A percentile compares a stretch with the other conserved stretches of the same genome.
phyloP scores from a whole-genome alignment of 164 flowering plant species.

The Vitis riparia region DNA sequence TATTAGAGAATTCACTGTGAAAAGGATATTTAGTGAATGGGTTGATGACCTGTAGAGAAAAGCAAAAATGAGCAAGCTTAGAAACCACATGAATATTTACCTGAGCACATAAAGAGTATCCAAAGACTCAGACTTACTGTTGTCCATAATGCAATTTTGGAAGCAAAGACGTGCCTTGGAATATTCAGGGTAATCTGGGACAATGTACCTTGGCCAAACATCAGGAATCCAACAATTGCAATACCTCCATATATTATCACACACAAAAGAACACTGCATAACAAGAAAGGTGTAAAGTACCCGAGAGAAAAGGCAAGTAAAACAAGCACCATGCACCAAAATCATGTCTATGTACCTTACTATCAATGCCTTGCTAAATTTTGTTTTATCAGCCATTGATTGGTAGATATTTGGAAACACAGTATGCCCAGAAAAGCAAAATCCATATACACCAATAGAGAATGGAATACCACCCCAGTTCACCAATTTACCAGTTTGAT shows the following conservation, averaged over 20 bases:
- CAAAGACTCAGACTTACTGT: slow-evolving; percentile 56
- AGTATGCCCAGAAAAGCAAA: slow-evolving; percentile 84
- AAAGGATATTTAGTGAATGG: slow-evolving; percentile 95
- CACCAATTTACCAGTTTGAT: slow-evolving; percentile 51
- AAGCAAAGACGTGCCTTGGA: slow-evolving; percentile 54
- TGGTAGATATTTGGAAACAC: slow-evolving; percentile 92
- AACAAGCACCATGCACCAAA: not conserved
- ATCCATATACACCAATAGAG: slow-evolving; percentile 87
- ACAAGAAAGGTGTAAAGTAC: slow-evolving; percentile 3
- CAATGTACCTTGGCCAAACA: slow-evolving; percentile 76
- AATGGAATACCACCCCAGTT: slow-evolving; percentile 79
- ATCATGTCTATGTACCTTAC: slow-evolving; percentile 43
- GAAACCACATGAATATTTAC: not conserved
- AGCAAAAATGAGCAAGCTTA: slow-evolving; percentile 2
- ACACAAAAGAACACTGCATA: slow-evolving; percentile 69
- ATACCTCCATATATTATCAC: slow-evolving; percentile 66
- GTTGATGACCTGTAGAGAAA: slow-evolving; percentile 67
- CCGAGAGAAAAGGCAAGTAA: not conserved
- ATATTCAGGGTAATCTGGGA: slow-evolving; percentile 89
- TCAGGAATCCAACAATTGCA: slow-evolving; percentile 76
- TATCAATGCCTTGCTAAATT: slow-evolving; percentile 64
- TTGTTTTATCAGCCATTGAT: slow-evolving; percentile 79
- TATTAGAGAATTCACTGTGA: not conserved
- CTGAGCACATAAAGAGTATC: not conserved
- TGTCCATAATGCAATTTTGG: slow-evolving; percentile 87